These are phyloP conservation scores for Neofusicoccum sp. DNA, from an alignment of 2,329 filamentous ascomycete genomes.

Conservation along the genomic window DNA sequence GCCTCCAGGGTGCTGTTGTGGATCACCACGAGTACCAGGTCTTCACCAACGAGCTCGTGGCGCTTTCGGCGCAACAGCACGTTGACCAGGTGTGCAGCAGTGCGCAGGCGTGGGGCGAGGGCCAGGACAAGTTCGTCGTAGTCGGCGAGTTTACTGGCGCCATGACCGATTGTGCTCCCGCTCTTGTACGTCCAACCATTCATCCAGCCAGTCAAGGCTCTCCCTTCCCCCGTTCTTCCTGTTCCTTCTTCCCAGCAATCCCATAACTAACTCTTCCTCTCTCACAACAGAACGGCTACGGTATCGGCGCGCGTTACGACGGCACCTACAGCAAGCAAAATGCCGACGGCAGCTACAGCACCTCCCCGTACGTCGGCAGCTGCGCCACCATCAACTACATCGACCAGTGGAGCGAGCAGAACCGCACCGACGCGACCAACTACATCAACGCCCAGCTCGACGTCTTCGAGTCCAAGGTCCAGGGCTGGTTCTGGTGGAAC, in stretches of 20 bases:
- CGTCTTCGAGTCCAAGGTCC: constrained; percentile 49
- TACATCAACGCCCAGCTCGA: constrained; percentile 58
- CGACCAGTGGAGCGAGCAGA: constrained; percentile 46
- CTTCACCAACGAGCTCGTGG: constrained; percentile 54
- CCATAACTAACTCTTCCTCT: not conserved
- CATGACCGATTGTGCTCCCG: constrained; percentile 59
- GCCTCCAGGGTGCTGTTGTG: constrained; percentile 56
- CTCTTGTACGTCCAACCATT: constrained; percentile 28
- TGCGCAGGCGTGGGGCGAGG: constrained; percentile 44
- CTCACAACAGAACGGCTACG: constrained; percentile 47
- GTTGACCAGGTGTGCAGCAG: constrained; percentile 56
- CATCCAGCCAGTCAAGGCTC: not conserved
- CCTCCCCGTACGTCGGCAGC: constrained; percentile 49
- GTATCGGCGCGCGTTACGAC: constrained; percentile 60
- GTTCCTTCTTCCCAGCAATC: not conserved
- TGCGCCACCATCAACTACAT: constrained; percentile 53
- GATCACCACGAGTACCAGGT: constrained; percentile 70
- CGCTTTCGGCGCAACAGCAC: constrained; percentile 53
- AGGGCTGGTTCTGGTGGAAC: constrained; percentile 60
- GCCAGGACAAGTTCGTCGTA: constrained; percentile 62
- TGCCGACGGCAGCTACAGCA: constrained; percentile 47
- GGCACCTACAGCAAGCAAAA: constrained; percentile 47
- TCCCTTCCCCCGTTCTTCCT: not conserved
- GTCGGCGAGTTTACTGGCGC: constrained; percentile 69
- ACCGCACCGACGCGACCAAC: constrained; percentile 45